These are phyloP conservation scores for Ceratocystis huliohia DNA, from an alignment of 2,329 filamentous ascomycete species.

Conservation along the genomic window DNA sequence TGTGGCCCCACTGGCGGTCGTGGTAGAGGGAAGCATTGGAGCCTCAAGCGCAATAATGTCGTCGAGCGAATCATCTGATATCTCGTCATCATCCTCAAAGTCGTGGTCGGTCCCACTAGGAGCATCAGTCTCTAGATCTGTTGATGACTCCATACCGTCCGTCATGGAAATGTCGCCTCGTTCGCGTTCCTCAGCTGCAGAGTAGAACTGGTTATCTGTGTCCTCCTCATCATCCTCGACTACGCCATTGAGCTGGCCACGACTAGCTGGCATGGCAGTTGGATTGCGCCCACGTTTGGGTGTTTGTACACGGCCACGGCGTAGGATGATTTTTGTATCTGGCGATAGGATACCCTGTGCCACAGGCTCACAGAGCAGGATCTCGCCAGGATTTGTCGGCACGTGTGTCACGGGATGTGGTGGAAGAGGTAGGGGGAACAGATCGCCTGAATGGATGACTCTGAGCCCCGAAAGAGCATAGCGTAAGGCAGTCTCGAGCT, in stretches of 20 bases:
- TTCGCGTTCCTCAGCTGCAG: constrained; percentile 69
- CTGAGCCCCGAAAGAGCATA: constrained; percentile 59
- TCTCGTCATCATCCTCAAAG: constrained; percentile 63
- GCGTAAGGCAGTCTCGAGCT: constrained; percentile 54
- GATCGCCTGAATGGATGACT: constrained; percentile 72
- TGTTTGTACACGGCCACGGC: constrained; percentile 45
- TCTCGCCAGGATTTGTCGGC: constrained; percentile 69
- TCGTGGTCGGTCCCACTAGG: constrained; percentile 56
- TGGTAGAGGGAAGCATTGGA: constrained; percentile 63
- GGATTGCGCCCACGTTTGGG: constrained; percentile 40
- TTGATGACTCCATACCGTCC: constrained; percentile 41
- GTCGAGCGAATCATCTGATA: constrained; percentile 84
- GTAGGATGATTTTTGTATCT: constrained; percentile 71
- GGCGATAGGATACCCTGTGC: constrained; percentile 70
- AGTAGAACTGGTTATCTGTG: constrained; percentile 76
- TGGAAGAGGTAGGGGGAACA: constrained; percentile 63
- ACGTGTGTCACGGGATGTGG: constrained; percentile 80
- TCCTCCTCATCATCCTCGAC: constrained; percentile 60
- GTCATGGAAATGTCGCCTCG: constrained; percentile 43
- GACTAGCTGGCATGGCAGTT: constrained; percentile 36
- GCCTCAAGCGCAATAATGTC: constrained; percentile 84
- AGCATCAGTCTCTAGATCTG: constrained; percentile 52
- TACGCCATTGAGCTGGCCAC: constrained; percentile 44
- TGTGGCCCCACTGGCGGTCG: constrained; percentile 54
- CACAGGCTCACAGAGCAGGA: constrained; percentile 89